Conservation (phyloP, 2,329 filamentous ascomycete genomes). For the Colletotrichum spinosum region DNA sequence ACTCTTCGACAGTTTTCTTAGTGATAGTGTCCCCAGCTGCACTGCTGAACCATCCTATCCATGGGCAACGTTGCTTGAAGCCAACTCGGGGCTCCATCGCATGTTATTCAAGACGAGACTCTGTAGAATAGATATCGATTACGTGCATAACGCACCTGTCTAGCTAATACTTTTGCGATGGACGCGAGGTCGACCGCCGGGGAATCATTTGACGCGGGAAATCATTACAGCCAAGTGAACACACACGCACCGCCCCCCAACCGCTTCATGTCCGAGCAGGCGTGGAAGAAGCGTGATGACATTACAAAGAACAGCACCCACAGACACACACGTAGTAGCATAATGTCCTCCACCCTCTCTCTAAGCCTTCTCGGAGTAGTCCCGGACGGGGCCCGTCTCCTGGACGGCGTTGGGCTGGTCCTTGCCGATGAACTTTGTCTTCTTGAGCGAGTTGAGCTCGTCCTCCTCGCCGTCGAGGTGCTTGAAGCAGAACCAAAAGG, state of each 20-base stretch:
- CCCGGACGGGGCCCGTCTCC: constrained; percentile 6
- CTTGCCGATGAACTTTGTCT: constrained; percentile 55
- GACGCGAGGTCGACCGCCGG: constrained; percentile 27
- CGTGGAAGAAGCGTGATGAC: background rate
- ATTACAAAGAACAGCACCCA: background rate
- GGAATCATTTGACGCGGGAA: constrained; percentile 37
- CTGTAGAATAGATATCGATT: constrained; percentile 11
- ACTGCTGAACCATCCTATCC: too few relatives aligned
- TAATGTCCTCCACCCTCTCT: background rate
- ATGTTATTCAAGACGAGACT: too few relatives aligned
- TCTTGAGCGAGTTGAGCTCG: constrained; percentile 71
- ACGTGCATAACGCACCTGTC: constrained; percentile 27
- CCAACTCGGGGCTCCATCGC: too few relatives aligned
- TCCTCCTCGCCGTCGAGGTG: constrained; percentile 77
- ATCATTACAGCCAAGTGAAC: constrained; percentile 33
- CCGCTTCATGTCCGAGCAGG: background rate
- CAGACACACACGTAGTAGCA: background rate
- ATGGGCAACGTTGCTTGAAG: too few relatives aligned
- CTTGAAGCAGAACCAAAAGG: constrained; percentile 77
- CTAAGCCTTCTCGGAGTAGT: constrained; percentile 31
- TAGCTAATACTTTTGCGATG: constrained; percentile 25
- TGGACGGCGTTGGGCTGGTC: constrained; percentile 49
- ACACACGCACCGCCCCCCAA: too few relatives aligned
- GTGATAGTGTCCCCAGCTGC: too few relatives aligned
- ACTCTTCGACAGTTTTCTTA: too few relatives aligned